Evolutionary conservation across 73 alveolate species (phyloP).

Genomic region (Symbiodinium pilosum): DNA sequence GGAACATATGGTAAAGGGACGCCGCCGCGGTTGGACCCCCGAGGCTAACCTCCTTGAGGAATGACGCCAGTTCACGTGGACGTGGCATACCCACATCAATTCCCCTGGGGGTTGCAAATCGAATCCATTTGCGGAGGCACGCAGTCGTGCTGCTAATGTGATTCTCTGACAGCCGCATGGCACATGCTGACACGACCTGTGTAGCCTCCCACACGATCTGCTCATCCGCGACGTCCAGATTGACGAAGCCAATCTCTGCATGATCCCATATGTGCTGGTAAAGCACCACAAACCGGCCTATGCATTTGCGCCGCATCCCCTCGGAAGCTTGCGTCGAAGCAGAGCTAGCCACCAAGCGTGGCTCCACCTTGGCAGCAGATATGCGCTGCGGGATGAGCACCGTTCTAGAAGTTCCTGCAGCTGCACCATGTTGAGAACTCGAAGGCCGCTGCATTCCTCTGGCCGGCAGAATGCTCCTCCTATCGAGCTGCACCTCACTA

Average conservation of each 20-base stretch:
- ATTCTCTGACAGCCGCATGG: neutral
- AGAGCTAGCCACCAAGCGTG: neutral
- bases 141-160: neutral
- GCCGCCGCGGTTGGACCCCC: conserved; percentile 59
- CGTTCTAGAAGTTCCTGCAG: too few relatives aligned
- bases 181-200: neutral
- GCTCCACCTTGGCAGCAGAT: neutral
- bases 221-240: neutral
- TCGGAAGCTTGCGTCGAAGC: neutral
- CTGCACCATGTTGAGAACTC: neutral
- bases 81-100: neutral
- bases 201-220: neutral
- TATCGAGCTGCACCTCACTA: neutral
- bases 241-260: neutral
- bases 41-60: neutral
- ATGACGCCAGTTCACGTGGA: neutral
- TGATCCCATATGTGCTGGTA: neutral
- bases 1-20: neutral
- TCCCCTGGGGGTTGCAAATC: neutral
- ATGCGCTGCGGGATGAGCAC: neutral
- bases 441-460: neutral
- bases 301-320: neutral
- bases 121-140: neutral
- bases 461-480: neutral
- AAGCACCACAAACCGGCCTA: neutral